phyloP scores from a whole-genome alignment of 2,329 filamentous ascomycete species.

The Neofusicoccum parvum region DNA sequence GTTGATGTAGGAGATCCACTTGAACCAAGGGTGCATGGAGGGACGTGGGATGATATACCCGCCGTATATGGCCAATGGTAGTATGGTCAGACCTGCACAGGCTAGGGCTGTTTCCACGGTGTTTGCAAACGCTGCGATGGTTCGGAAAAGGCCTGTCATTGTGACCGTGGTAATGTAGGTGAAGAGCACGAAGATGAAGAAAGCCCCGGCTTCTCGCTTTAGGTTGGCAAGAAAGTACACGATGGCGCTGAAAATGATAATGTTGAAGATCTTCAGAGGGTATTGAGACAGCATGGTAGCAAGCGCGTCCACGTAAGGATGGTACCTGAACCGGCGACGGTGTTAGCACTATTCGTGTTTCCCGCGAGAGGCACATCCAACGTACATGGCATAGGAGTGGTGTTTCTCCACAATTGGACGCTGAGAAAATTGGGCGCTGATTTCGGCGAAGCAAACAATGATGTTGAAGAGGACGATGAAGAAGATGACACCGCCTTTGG shows the following conservation, averaged over 20 bases:
- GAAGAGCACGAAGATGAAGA: conserved; percentile 82
- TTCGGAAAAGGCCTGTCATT: conserved; percentile 84
- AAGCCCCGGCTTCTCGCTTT: conserved; percentile 69
- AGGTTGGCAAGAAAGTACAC: conserved; percentile 87
- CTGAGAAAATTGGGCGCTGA: conserved; percentile 68
- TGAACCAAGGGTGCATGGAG: conserved; percentile 54
- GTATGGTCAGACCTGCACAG: conserved; percentile 58
- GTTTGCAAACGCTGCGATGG: conserved; percentile 72
- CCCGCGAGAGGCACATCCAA: too few species aligned
- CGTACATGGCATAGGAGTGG: conserved; percentile 77
- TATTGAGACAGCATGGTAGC: conserved; percentile 82
- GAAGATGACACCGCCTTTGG: conserved; percentile 61
- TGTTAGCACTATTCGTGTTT: too few species aligned
- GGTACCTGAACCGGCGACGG: conserved; percentile 34
- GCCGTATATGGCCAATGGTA: conserved; percentile 66
- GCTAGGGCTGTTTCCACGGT: conserved; percentile 62
- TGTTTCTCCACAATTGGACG: conserved; percentile 92
- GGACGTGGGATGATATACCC: conserved; percentile 69
- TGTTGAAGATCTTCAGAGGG: conserved; percentile 74
- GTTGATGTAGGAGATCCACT: conserved; percentile 66
- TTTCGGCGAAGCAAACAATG: conserved; percentile 56
- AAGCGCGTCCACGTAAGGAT: conserved; percentile 81
- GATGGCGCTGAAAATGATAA: conserved; percentile 73
- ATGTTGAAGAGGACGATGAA: conserved; percentile 63
- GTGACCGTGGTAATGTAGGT: conserved; percentile 62